These are phyloP conservation scores for Aspergillus cavernicola DNA, from an alignment of 495 filamentous ascomycete genomes.

Conservation along the genomic window DNA sequence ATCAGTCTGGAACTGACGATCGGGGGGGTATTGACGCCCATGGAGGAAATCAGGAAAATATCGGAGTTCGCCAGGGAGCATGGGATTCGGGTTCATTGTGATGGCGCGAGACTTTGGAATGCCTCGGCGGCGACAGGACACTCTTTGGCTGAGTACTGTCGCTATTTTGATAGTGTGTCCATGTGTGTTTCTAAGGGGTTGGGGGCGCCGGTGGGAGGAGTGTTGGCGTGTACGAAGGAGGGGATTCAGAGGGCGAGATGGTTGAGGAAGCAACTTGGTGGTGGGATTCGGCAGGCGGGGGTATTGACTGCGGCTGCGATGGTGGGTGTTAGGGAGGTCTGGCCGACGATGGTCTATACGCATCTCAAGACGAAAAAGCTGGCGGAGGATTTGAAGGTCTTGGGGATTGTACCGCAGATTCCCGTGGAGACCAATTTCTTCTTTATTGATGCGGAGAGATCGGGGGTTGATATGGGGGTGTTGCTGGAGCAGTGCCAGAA, in stretches of 20 bases:
- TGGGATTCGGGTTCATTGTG: conserved; percentile 32
- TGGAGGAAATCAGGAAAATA: conserved; percentile 30
- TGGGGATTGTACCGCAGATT: conserved; percentile 57
- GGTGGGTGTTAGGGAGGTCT: conserved; percentile 55
- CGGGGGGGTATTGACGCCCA: conserved; percentile 27
- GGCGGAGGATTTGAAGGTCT: conserved; percentile 43
- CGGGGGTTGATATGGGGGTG: conserved; percentile 19
- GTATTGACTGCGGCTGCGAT: conserved; percentile 23
- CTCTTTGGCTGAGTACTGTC: conserved; percentile 17
- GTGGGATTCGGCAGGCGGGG: conserved; percentile 28
- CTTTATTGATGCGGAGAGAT: conserved; percentile 60
- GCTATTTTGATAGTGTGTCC: conserved; percentile 24
- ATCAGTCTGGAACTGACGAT: conserved; percentile 35
- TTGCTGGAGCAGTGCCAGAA: conserved; percentile 20
- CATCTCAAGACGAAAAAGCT: conserved; percentile 55
- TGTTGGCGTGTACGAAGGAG: conserved; percentile 14
- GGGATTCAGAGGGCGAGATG: conserved; percentile 22
- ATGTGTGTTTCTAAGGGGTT: conserved; percentile 29
- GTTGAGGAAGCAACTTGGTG: conserved; percentile 24
- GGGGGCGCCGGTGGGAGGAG: conserved; percentile 24
- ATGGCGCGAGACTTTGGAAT: conserved; percentile 35
- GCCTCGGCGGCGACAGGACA: conserved; percentile 21
- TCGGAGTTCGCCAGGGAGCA: conserved; percentile 24
- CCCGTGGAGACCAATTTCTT: conserved; percentile 77
- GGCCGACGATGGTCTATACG: conserved; percentile 49